Evolutionary conservation across 2,329 filamentous ascomycete species (phyloP), one percentile per base, ranked within the genome.

Genomic region (Rachicladosporium sp.): DNA sequence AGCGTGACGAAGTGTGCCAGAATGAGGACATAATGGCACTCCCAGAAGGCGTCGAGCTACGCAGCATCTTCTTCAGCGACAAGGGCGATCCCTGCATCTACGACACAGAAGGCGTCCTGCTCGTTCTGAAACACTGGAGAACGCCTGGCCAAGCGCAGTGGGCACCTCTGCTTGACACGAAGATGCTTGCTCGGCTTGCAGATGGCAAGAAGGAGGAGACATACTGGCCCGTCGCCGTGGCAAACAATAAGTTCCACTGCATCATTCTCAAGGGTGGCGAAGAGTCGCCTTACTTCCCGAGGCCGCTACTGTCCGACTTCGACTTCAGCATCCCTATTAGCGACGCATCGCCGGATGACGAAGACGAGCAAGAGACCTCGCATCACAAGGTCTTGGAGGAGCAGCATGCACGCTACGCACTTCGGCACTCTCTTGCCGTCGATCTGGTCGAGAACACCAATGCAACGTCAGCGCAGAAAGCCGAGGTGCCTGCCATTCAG

Each of bases 241-340:
- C 89, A 2, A 78, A 88, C 52, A 74, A 82, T 54, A 89, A 82
- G 55, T 98, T 98, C 62, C 89, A 96, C 69, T 98, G 93, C 66
- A 95, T 98, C 63, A 96, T 98, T 52, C 78, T 98, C 56, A 98
- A 98, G 65, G 91, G 91, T 46, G 83, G 82, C 29, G 91, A 98
- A 57, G 76, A 81, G 55, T 85, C 95, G 55, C 88, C 89, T 1
- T 95, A 91, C 66, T 96, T 89, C 64, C 91, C 86, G 8, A 79
- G 83, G 7, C 88, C 86, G 2, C 68, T 95, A 30, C 78, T 98
- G 29, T 88, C 81, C 32, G 91, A 98, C 59, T 98, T 98, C 56
- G 84, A 87, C 36, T 93, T 98, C 58, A 77, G 80, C 33, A 74
- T 98, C 11, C 91, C 93, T 0, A 67, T 95, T 29, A 74, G 76